Conservation (phyloP, 139 green algal species). For the Marvania coccoides region DNA sequence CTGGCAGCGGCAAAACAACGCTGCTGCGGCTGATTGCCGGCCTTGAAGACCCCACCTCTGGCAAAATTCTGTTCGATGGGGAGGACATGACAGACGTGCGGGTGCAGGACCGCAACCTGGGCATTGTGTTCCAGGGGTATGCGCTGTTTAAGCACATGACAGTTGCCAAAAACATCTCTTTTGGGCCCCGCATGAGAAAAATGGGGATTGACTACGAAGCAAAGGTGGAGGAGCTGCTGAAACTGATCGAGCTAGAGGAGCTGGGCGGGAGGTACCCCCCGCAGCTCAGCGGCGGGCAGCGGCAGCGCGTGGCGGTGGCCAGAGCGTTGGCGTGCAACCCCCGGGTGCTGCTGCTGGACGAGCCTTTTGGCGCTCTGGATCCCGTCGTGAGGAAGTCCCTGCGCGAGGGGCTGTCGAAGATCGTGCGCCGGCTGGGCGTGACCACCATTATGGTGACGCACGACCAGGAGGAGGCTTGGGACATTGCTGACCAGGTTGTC, state of each 20-base stretch:
- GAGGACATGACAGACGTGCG: conserved; percentile 35
- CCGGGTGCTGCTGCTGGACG: conserved; percentile 71
- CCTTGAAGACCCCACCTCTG: conserved; percentile 58
- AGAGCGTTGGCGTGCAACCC: conserved; percentile 59
- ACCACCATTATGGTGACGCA: conserved; percentile 88
- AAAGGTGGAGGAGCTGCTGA: conserved; percentile 65
- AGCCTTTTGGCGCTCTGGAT: conserved; percentile 81
- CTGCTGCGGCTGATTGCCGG: conserved; percentile 77
- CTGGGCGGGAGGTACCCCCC: conserved; percentile 58
- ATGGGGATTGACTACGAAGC: conserved; percentile 57
- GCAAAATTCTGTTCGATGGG: conserved; percentile 70
- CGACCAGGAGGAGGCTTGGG: conserved; percentile 83
- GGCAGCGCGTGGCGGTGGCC: conserved; percentile 45
- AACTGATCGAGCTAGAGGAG: conserved; percentile 67
- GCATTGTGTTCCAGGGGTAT: conserved; percentile 86
- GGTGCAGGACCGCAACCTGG: conserved; percentile 51
- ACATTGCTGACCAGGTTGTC: conserved; percentile 67
- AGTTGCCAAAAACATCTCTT: conserved; percentile 81
- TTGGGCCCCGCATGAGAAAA: conserved; percentile 69
- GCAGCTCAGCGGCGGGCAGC: conserved; percentile 64
- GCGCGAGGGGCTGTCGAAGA: conserved; percentile 50
- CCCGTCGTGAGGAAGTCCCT: conserved; percentile 64
- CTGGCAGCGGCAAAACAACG: conserved; percentile 76
- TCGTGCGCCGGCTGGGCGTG: conserved; percentile 59
- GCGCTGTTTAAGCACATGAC: conserved; percentile 91